Evolutionary conservation across 257 asterid genomes (phyloP).

Genomic region (Penstemon barbatus): DNA sequence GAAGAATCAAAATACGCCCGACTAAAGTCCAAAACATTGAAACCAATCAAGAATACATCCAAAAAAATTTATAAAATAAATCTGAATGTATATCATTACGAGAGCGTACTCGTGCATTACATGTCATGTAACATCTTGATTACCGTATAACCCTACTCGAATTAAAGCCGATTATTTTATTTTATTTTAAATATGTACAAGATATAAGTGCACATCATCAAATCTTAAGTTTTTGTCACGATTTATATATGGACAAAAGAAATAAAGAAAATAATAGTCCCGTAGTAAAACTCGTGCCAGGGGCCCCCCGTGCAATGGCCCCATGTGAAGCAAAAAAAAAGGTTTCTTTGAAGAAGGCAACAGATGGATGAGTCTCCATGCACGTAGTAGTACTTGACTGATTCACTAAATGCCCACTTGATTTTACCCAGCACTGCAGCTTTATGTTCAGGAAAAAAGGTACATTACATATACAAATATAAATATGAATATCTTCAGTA

Average conservation of each 20-base stretch:
- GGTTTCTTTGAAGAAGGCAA: slow-evolving; percentile 20
- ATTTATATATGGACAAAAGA: not conserved
- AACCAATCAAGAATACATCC: too few species aligned
- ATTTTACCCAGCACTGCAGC: slow-evolving; percentile 21
- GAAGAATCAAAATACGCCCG: too few species aligned
- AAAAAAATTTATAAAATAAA: too few species aligned
- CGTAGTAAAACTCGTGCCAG: slow-evolving; percentile 8
- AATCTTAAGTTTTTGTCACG: not conserved
- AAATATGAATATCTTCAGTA: not conserved
- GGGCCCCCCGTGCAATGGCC: slow-evolving; percentile 28
- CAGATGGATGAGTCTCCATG: slow-evolving; percentile 11
- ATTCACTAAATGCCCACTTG: slow-evolving; percentile 34
- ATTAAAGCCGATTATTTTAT: too few species aligned
- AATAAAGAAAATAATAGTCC: not conserved
- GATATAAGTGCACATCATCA: too few species aligned
- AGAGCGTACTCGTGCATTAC: too few species aligned
- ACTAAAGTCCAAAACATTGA: too few species aligned
- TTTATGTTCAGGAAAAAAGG: slow-evolving; percentile 18
- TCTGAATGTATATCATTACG: too few species aligned
- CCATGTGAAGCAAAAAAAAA: slow-evolving; percentile 33
- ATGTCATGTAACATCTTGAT: too few species aligned
- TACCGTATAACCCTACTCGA: too few species aligned
- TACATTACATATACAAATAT: too few species aligned
- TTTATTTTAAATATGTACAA: too few species aligned
- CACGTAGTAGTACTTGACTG: slow-evolving; percentile 7